Evolutionary conservation across 2,329 filamentous ascomycete species (phyloP).

Genomic region (Fusarium fracticaudum): DNA sequence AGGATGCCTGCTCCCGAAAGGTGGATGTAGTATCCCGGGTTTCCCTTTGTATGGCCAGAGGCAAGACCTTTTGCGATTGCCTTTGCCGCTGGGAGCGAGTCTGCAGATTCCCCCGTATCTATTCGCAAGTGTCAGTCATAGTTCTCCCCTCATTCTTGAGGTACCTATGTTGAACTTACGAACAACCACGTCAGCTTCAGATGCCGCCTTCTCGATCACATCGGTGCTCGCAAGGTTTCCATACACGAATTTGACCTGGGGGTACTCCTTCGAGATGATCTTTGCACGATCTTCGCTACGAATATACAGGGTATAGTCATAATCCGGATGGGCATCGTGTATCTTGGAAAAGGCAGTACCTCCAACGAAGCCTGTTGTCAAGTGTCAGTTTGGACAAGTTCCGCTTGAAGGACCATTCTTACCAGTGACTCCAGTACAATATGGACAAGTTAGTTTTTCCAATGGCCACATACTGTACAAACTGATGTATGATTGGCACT

Average conservation of each 20-base stretch:
- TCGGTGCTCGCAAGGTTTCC: slow-evolving; percentile 58
- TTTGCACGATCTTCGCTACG: slow-evolving; percentile 58
- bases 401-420: not conserved
- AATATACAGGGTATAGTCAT: slow-evolving; percentile 57
- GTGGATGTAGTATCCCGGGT: slow-evolving; percentile 62
- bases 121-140: not conserved
- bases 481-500: slow-evolving; percentile 25
- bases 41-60: slow-evolving; percentile 53
- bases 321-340: slow-evolving; percentile 56
- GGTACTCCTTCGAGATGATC: slow-evolving; percentile 56
- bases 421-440: slow-evolving; percentile 58
- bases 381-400: not conserved
- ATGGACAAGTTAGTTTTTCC: not conserved
- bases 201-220: slow-evolving; percentile 61
- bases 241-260: slow-evolving; percentile 58
- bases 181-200: slow-evolving; percentile 61
- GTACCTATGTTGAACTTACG: slow-evolving; percentile 50
- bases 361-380: slow-evolving; percentile 59
- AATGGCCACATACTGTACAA: not conserved
- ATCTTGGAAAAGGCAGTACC: slow-evolving; percentile 59
- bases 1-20: slow-evolving; percentile 61
- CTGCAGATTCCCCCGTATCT: slow-evolving; percentile 62
- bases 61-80: slow-evolving; percentile 59
- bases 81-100: slow-evolving; percentile 52
- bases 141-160: not conserved